Evolutionary conservation across 2,329 filamentous ascomycete species (phyloP), one percentile per base, ranked within the genome.

Genomic region (Malbranchea zuffiana): DNA sequence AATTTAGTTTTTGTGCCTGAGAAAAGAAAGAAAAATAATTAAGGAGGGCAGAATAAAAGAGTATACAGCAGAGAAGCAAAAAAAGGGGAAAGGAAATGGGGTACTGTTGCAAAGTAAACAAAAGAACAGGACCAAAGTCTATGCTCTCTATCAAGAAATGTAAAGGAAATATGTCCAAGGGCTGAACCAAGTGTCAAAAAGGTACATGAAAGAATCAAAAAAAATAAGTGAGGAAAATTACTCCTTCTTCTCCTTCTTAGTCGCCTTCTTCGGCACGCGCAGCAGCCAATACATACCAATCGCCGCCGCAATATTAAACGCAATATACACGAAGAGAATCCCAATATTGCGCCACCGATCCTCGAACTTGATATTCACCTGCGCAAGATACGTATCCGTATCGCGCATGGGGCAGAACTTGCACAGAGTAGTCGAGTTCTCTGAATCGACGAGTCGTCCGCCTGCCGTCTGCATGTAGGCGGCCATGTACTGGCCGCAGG

Each of bases 321-420:
- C 42, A 25, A 83, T 69, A 47, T 71, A 84, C 0, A 65, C 75
- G 71, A 76, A 83, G 49, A 83, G 61, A 26, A 84, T 65, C 1
- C 79, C 80, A 40, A 75, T 82, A 51, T 84, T 81, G 39, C 78
- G 66, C 78, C 79, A 83, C n/a, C 54, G 58, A 18, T 72, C 57
- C 1, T 48, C 44, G 49, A 60, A 74, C 40, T 55, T 54, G 34
- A 68, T 67, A 12, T 50, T 54, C 4, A 63, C 55, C 1, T 44
- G 32, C 0, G 52, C 51, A 28, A 75, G 53, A 54, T 66, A 74
- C 23, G 62, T 58, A 44, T 75, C 65, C 0, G 71, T 66, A 6
- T 46, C 44, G 11, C 44, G 50, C 7, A 70, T 49, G 2, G 57
- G 44, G 51, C 72, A 75, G 59, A 68, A 74, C 1, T 56, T 49